Percentiles rank a stretch among this genome's conserved stretches.
Evolutionary conservation across 2,329 filamentous ascomycete genomes (phyloP).

Genomic region (Arthrobotrys pseudoclavata): DNA sequence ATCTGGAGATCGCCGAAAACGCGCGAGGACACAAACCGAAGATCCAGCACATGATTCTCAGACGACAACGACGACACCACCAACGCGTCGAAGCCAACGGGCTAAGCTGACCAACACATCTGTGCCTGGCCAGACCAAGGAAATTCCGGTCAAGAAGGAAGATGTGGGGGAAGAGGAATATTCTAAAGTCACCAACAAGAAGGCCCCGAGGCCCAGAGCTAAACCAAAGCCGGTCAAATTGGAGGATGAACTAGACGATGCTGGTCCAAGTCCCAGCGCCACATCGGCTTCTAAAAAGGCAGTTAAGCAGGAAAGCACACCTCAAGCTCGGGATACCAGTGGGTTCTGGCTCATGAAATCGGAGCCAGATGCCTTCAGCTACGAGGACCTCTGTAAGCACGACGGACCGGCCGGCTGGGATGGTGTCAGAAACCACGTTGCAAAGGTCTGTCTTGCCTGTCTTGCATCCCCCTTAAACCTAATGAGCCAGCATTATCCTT

Average conservation of each 20-base stretch:
- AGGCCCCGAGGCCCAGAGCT: slow-evolving; percentile 36
- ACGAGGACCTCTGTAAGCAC: slow-evolving; percentile 83
- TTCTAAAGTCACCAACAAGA: neutral
- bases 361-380: slow-evolving; percentile 86
- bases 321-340: slow-evolving; percentile 31
- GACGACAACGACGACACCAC: slow-evolving; percentile 38
- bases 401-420: slow-evolving; percentile 89
- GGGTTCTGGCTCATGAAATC: slow-evolving; percentile 86
- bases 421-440: slow-evolving; percentile 71
- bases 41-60: slow-evolving; percentile 48
- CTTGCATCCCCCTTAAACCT: slow-evolving; percentile 15
- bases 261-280: slow-evolving; percentile 33
- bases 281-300: slow-evolving; percentile 28
- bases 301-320: slow-evolving; percentile 16
- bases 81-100: slow-evolving; percentile 56
- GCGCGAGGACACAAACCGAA: slow-evolving; percentile 45
- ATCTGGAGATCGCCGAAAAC: slow-evolving; percentile 46
- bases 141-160: slow-evolving; percentile 30
- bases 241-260: slow-evolving; percentile 39
- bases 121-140: slow-evolving; percentile 24
- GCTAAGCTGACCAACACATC: slow-evolving; percentile 43
- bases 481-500: slow-evolving; percentile 12
- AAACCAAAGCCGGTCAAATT: slow-evolving; percentile 57
- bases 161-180: slow-evolving; percentile 11
- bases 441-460: slow-evolving; percentile 45